Base-by-base conservation (phyloP, 2,329 filamentous ascomycete species). In the Hypoxylon sp. region DNA sequence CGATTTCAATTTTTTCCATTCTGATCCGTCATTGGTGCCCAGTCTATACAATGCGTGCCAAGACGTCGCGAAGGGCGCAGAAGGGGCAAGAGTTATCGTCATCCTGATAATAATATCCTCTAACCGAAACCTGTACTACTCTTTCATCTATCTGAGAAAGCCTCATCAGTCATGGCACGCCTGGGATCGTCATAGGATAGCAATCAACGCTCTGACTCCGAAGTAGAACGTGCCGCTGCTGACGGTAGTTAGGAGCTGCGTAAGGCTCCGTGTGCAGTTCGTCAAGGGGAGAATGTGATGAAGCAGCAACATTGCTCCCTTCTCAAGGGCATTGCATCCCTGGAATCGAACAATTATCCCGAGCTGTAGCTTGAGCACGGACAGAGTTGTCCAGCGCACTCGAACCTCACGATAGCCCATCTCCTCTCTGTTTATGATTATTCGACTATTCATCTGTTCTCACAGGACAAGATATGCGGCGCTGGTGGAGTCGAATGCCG, bases 91-190 rank as follows among this genome's bases (percentile, higher is more conserved):
- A 20, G 36, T 40, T 18, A 7, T 7, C 36, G n/a, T 32, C 1
- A 50, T 14, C 45, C 20, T 2, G n/a, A 16, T 14, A 28, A 26
- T 9, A 26, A 45, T 38, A 14, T 36, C 20, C 14, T 44, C 24
- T 36, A 40, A 18, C 22, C 50, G 50, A 52, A 52, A 42, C 33
- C 22, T 42, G 50, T 52, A 24, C n/a, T 42, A 40, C 49, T 5
- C 24, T 7, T n/a, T 52, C 50, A 52, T 52, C 24, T 52, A 40
- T 40, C 16, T 18, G 36, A 40, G 36, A 18, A 40, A 20, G 7
- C 36, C 8, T 18, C 16, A 11, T 8, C 16, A 20, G 16, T 11
- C 8, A 40, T 8, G 20, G 16, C 16, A 40, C 36, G 6, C 4
- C 20, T 11, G 16, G 36, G 16, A 11, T 16, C 12, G 14, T 24